phyloP scores from a whole-genome alignment of 2,329 filamentous ascomycete genomes.

The Raffaelea ambrosiae region DNA sequence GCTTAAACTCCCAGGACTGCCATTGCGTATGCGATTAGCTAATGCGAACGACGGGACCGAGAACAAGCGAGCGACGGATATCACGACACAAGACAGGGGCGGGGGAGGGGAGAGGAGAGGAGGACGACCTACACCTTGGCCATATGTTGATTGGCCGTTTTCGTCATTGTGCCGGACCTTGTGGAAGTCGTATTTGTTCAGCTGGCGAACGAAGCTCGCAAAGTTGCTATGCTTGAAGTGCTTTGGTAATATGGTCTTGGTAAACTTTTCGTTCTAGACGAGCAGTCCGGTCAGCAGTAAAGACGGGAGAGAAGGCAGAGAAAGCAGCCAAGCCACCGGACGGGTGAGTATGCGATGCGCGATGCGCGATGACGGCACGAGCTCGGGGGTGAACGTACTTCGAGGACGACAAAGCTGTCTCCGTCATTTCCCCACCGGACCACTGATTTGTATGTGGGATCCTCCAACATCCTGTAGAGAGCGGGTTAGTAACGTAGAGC shows the following conservation, averaged over 20 bases:
- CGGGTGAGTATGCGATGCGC: neutral
- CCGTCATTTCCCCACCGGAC: slow-evolving; percentile 94
- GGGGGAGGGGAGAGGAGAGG: neutral
- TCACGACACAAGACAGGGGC: slow-evolving; percentile 12
- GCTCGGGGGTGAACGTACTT: slow-evolving; percentile 50
- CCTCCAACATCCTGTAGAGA: slow-evolving; percentile 78
- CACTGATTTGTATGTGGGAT: slow-evolving; percentile 83
- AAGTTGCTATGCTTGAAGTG: slow-evolving; percentile 99
- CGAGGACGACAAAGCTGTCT: slow-evolving; percentile 92
- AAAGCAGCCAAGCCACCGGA: neutral
- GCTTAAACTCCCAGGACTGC: slow-evolving; percentile 92
- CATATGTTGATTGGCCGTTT: slow-evolving; percentile 71
- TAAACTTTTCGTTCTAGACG: slow-evolving; percentile 89
- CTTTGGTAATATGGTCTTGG: slow-evolving; percentile 91
- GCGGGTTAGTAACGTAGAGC: slow-evolving; percentile 9
- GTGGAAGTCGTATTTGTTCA: slow-evolving; percentile 98
- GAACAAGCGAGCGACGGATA: neutral
- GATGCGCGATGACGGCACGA: neutral
- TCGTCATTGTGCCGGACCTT: slow-evolving; percentile 93
- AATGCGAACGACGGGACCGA: slow-evolving; percentile 10
- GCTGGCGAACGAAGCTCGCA: slow-evolving; percentile 87
- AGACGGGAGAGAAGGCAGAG: slow-evolving; percentile 14
- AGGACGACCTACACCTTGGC: slow-evolving; percentile 54
- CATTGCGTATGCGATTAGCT: neutral
- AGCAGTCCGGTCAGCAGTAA: slow-evolving; percentile 1